Evolutionary conservation across 306 rosid genomes (phyloP).

Genomic region (Urtica urens): DNA sequence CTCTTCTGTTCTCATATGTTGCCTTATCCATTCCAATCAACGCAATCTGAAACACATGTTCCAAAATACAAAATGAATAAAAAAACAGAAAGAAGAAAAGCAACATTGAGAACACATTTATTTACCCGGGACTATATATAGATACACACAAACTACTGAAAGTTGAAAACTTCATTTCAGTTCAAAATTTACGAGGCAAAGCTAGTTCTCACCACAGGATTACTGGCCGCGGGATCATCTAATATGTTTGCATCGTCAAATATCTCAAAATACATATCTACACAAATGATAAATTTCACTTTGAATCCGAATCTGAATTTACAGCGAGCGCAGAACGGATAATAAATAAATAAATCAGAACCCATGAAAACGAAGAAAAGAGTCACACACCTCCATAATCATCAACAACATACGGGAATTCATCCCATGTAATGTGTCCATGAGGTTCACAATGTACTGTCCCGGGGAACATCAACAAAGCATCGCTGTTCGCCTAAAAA

Average conservation of each 20-base stretch:
- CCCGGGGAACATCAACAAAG: constrained; percentile 81
- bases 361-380: constrained; percentile 2
- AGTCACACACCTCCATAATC: constrained; percentile 59
- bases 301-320: no score
- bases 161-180: background rate
- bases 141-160: background rate
- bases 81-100: constrained; percentile 1
- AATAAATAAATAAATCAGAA: background rate
- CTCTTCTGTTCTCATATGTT: constrained; percentile 44
- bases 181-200: constrained; percentile 1
- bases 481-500: constrained; percentile 50
- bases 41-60: constrained; percentile 47
- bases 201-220: constrained; percentile 69
- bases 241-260: constrained; percentile 69
- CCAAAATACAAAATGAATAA: constrained; percentile 13
- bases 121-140: constrained; percentile 1
- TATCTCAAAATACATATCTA: constrained; percentile 67
- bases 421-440: constrained; percentile 66
- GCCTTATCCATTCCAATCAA: constrained; percentile 82
- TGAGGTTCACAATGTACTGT: constrained; percentile 86
- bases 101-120: background rate
- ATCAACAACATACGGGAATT: constrained; percentile 57
- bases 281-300: constrained; percentile 7
- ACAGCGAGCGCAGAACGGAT: background rate
- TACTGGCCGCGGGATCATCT: constrained; percentile 59